phyloP scores from a whole-genome alignment of 306 rosid species.

The Datisca glomerata region DNA sequence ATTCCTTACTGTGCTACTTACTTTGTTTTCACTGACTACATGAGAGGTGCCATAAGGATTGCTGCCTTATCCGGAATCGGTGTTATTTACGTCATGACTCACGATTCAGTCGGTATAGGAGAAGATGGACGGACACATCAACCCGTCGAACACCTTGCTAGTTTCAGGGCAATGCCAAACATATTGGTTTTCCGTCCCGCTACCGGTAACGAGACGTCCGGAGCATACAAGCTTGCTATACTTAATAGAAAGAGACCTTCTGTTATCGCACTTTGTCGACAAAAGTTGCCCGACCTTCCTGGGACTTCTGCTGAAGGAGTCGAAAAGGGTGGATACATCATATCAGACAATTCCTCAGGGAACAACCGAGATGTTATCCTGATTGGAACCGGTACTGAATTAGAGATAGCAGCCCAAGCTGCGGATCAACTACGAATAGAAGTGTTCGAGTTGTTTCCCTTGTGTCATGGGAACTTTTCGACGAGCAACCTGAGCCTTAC shows the following conservation, averaged over 20 bases:
- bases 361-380: constrained; percentile 94
- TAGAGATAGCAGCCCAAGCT: constrained; percentile 86
- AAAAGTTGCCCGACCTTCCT: constrained; percentile 67
- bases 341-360: constrained; percentile 72
- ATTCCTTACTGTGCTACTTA: constrained; percentile 94
- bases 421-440: constrained; percentile 82
- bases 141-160: constrained; percentile 91
- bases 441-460: constrained; percentile 84
- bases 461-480: constrained; percentile 86
- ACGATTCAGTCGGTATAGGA: constrained; percentile 95
- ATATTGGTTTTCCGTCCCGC: constrained; percentile 96
- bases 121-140: constrained; percentile 99
- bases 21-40: constrained; percentile 96
- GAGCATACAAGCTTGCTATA: constrained; percentile 87
- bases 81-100: constrained; percentile 94
- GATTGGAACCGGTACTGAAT: constrained; percentile 88
- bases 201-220: constrained; percentile 95
- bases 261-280: constrained; percentile 94
- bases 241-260: constrained; percentile 79
- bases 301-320: constrained; percentile 90
- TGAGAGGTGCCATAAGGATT: constrained; percentile 94
- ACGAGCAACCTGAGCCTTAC: constrained; percentile 73
- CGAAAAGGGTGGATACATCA: constrained; percentile 75
- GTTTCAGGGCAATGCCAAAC: constrained; percentile 99
- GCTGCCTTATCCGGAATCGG: constrained; percentile 67